Conservation (phyloP, 495 filamentous ascomycete genomes). For the Hypoxylon crocopeplum region DNA sequence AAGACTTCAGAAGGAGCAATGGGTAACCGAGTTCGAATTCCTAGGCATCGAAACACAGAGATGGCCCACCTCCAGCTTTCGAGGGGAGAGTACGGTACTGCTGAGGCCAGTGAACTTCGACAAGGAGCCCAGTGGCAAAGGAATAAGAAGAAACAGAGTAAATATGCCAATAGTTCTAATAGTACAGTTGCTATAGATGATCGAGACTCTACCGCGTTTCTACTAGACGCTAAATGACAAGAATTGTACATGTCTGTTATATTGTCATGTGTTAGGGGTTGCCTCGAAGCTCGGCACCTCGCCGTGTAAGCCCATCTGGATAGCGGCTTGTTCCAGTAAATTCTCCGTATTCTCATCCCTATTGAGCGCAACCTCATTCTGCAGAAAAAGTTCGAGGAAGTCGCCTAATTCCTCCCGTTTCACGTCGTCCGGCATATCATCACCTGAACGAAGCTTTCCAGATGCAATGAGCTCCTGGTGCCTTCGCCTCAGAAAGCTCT, state of each 20-base stretch:
- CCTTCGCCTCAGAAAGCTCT: conserved; percentile 31
- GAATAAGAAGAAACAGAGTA: too few species aligned
- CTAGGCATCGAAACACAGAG: too few species aligned
- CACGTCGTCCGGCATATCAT: conserved; percentile 22
- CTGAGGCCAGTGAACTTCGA: too few species aligned
- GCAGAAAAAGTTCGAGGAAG: conserved; percentile 32
- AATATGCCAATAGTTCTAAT: too few species aligned
- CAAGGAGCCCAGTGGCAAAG: too few species aligned
- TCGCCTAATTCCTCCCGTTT: conserved; percentile 34
- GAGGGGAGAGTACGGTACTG: too few species aligned
- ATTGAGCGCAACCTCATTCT: conserved; percentile 39
- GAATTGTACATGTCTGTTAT: neutral
- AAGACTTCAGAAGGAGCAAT: too few species aligned
- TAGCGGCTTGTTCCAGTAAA: conserved; percentile 52
- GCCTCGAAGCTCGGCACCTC: neutral
- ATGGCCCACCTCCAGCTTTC: too few species aligned
- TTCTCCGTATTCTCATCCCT: conserved; percentile 46
- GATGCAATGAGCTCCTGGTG: conserved; percentile 25
- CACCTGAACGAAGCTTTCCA: conserved; percentile 13
- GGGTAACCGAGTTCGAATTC: too few species aligned
- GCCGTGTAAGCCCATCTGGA: conserved; percentile 61
- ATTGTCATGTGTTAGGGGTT: neutral
- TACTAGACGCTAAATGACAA: neutral
- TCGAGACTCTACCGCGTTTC: too few species aligned
- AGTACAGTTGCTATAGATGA: too few species aligned